Conservation (phyloP, 176 grass and related monocot genomes). For the Cenchrus purpureus region DNA sequence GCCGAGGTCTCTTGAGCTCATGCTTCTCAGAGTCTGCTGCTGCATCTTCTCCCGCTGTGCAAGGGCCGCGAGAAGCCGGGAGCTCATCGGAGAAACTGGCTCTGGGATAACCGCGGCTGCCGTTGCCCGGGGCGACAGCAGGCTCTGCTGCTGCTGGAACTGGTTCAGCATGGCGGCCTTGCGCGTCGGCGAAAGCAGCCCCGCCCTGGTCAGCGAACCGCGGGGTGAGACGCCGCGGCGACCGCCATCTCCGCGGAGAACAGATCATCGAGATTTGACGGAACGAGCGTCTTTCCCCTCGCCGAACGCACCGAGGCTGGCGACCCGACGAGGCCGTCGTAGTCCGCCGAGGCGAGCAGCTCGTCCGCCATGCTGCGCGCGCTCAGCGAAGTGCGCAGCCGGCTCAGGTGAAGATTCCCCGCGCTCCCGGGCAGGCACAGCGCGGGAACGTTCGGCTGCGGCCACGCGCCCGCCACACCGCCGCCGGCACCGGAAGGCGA, state of each 20-base stretch:
- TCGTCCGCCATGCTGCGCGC: constrained; percentile 62
- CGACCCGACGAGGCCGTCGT: constrained; percentile 37
- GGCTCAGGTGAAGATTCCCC: constrained; percentile 54
- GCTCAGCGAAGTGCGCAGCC: constrained; percentile 59
- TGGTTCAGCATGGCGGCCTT: constrained; percentile 55
- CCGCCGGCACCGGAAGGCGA: constrained; percentile 51
- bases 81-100: constrained; percentile 63
- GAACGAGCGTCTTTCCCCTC: constrained; percentile 47
- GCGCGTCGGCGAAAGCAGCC: constrained; percentile 42
- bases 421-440: constrained; percentile 55
- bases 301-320: constrained; percentile 43
- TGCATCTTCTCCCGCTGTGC: constrained; percentile 68
- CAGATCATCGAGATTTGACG: constrained; percentile 64
- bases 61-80: constrained; percentile 47
- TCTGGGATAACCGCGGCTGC: constrained; percentile 7
- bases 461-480: constrained; percentile 39
- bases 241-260: constrained; percentile 42
- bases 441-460: constrained; percentile 53
- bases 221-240: constrained; percentile 30
- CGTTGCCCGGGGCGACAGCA: constrained; percentile 48
- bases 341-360: constrained; percentile 50
- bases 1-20: constrained; percentile 70
- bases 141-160: constrained; percentile 67
- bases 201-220: constrained; percentile 46
- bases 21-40: constrained; percentile 69